Conservation (phyloP, 108 stramenopile genomes). For the Nannochloropsis oceanica region DNA sequence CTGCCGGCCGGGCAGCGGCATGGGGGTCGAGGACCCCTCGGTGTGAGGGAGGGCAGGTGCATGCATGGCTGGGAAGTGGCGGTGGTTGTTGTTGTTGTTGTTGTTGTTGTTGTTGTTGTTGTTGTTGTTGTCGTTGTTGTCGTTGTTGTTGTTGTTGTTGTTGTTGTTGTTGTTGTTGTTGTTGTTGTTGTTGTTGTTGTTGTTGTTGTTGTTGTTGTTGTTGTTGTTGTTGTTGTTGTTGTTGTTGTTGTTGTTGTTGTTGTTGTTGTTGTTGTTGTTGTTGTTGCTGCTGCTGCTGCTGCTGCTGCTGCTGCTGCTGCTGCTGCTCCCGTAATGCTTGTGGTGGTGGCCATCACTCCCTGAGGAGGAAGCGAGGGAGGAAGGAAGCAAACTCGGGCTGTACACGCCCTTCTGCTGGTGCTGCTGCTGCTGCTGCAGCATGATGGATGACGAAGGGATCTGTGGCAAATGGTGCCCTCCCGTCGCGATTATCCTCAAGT, state of each 20-base stretch:
- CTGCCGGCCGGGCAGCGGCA: not conserved
- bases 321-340: not conserved
- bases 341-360: not conserved
- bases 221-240: not conserved
- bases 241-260: not conserved
- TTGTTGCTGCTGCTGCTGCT: not conserved
- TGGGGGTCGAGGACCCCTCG: not conserved
- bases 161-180: not conserved
- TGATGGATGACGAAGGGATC: not conserved
- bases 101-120: not conserved
- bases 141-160: not conserved
- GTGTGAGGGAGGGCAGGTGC: too few relatives aligned
- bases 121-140: not conserved
- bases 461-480: not conserved
- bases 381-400: too few relatives aligned
- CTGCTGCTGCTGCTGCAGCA: not conserved
- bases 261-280: not conserved
- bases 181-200: not conserved
- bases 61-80: too few relatives aligned
- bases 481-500: not conserved
- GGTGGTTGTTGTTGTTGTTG: not conserved
- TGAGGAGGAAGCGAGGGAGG: not conserved
- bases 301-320: not conserved
- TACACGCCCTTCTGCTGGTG: not conserved
- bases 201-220: not conserved